Conservation (phyloP, 352 stramenopile species). For the Phytophthora pinifolia region DNA sequence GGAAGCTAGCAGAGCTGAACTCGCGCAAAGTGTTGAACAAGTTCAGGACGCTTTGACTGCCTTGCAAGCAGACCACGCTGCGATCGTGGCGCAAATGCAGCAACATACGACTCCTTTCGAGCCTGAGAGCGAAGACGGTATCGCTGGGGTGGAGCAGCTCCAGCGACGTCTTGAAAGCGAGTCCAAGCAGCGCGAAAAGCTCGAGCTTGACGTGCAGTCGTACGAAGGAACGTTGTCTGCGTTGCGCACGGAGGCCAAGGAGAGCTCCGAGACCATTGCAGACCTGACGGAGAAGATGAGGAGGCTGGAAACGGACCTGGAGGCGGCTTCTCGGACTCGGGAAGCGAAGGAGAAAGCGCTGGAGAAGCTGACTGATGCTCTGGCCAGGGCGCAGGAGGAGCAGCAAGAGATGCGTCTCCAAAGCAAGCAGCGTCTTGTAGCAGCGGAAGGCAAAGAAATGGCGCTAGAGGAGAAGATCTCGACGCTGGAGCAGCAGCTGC, state of each 20-base stretch:
- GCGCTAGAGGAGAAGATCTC: slow-evolving; percentile 38
- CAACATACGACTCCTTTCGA: background rate
- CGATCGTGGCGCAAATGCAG: slow-evolving; percentile 18
- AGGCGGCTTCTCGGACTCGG: slow-evolving; percentile 7
- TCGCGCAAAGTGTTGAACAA: slow-evolving; percentile 24
- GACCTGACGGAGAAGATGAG: slow-evolving; percentile 43
- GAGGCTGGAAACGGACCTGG: slow-evolving; percentile 33
- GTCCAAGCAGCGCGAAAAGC: slow-evolving; percentile 33
- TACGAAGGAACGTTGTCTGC: slow-evolving; percentile 62
- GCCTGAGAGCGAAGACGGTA: slow-evolving; percentile 2
- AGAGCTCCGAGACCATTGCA: slow-evolving; percentile 38
- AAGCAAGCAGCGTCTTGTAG: slow-evolving; percentile 52
- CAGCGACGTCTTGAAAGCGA: slow-evolving; percentile 47
- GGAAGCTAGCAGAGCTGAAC: slow-evolving; percentile 25
- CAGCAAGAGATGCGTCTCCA: slow-evolving; percentile 62
- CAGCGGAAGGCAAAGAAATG: slow-evolving; percentile 42
- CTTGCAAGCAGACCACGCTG: slow-evolving; percentile 24
- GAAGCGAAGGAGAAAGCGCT: slow-evolving; percentile 42
- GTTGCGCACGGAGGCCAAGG: slow-evolving; percentile 58
- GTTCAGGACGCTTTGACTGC: slow-evolving; percentile 13
- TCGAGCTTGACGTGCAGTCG: slow-evolving; percentile 65
- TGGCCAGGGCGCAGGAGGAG: slow-evolving; percentile 49
- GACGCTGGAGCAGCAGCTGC: slow-evolving; percentile 39
- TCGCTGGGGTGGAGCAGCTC: slow-evolving; percentile 23
- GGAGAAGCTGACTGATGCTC: slow-evolving; percentile 23